phyloP scores from a whole-genome alignment of 2,329 filamentous ascomycete species.

The Exophiala calicioides region DNA sequence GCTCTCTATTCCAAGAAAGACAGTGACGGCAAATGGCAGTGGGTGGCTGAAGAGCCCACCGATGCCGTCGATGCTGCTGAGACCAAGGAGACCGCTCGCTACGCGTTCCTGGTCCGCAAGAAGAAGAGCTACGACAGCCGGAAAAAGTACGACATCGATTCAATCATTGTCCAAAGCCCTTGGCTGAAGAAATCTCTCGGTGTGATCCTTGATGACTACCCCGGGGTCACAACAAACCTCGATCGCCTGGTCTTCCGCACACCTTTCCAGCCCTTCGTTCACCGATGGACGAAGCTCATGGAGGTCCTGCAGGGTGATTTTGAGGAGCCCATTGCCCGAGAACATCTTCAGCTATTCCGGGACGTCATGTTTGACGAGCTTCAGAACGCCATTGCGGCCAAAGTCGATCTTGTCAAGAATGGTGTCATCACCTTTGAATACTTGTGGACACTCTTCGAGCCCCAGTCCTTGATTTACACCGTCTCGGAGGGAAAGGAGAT shows the following conservation, averaged over 20 bases:
- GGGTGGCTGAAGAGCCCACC: conserved; percentile 58
- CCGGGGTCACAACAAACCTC: conserved; percentile 60
- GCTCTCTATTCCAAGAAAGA: conserved; percentile 54
- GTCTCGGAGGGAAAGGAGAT: conserved; percentile 41
- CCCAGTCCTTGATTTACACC: conserved; percentile 35
- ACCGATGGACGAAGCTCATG: conserved; percentile 60
- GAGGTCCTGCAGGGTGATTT: conserved; percentile 40
- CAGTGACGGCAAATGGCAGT: conserved; percentile 55
- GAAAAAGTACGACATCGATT: conserved; percentile 62
- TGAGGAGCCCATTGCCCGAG: conserved; percentile 46
- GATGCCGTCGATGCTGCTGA: conserved; percentile 60
- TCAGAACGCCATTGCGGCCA: conserved; percentile 51
- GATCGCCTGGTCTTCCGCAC: conserved; percentile 62
- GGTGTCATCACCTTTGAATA: conserved; percentile 57
- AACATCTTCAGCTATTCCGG: conserved; percentile 49
- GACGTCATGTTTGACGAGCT: conserved; percentile 55
- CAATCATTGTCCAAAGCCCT: conserved; percentile 65
- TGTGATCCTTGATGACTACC: conserved; percentile 59
- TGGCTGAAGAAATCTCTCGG: conserved; percentile 59
- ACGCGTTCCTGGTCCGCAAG: conserved; percentile 62
- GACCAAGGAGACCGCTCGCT: conserved; percentile 62
- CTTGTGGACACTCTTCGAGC: conserved; percentile 41
- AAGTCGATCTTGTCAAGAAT: conserved; percentile 55
- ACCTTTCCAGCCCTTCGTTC: conserved; percentile 65
- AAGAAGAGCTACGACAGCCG: conserved; percentile 59